phyloP scores from a whole-genome alignment of 352 stramenopile species.

The Sclerospora graminicola region DNA sequence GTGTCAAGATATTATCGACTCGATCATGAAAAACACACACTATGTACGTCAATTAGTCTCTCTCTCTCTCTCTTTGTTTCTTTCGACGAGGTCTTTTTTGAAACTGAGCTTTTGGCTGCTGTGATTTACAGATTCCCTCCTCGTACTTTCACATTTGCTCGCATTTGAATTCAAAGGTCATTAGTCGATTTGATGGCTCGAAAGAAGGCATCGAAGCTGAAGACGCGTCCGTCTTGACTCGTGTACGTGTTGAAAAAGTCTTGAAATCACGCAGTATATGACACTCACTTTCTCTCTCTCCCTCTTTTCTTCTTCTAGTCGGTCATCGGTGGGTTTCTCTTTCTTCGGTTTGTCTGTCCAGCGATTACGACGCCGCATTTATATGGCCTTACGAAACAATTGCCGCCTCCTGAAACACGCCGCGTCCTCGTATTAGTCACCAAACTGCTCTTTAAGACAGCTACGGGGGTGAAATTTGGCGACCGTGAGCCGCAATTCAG shows the following conservation, averaged over 20 bases:
- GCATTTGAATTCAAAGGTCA: constrained; percentile 63
- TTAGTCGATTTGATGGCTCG: constrained; percentile 54
- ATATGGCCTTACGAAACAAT: constrained; percentile 70
- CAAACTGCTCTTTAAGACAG: constrained; percentile 85
- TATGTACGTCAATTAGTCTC: too few relatives aligned
- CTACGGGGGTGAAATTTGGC: constrained; percentile 78
- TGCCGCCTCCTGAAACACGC: constrained; percentile 55
- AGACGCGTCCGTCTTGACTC: constrained; percentile 42
- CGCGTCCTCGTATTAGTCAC: constrained; percentile 80
- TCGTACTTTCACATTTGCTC: constrained; percentile 75
- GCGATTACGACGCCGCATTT: constrained; percentile 81
- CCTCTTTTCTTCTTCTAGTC: too few relatives aligned
- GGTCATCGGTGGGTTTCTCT: constrained; percentile 82
- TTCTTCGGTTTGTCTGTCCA: constrained; percentile 83
- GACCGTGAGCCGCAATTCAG: constrained; percentile 74
- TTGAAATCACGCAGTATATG: too few relatives aligned
- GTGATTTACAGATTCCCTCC: constrained; percentile 32
- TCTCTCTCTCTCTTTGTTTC: too few relatives aligned
- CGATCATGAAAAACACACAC: constrained; percentile 55
- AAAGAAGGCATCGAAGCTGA: constrained; percentile 46
- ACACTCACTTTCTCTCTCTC: too few relatives aligned
- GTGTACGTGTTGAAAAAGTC: constrained; percentile 20
- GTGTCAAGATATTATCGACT: constrained; percentile 77
- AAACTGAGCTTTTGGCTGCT: not conserved
- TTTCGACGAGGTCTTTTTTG: not conserved